These are phyloP conservation scores for Podila epigama DNA, from an alignment of 192 early-diverging fungal species.

Conservation along the genomic window DNA sequence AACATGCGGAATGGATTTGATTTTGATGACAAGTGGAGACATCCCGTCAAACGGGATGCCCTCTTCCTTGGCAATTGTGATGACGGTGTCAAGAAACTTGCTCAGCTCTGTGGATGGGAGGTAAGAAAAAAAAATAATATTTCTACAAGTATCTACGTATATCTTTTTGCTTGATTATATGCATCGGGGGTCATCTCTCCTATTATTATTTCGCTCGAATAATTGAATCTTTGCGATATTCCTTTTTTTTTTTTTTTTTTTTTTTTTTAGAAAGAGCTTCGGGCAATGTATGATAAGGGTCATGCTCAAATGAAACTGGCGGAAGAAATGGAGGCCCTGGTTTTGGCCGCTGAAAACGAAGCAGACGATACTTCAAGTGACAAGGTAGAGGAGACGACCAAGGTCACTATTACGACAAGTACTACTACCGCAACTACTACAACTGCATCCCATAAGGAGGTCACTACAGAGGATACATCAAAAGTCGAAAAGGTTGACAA, in stretches of 20 bases:
- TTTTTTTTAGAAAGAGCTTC: constrained; percentile 13
- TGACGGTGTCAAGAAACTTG: constrained; percentile 71
- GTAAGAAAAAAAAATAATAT: constrained; percentile 48
- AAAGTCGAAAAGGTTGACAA: constrained; percentile 10
- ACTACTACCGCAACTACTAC: too few species aligned
- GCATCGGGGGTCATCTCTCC: background rate
- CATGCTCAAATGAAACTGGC: constrained; percentile 27
- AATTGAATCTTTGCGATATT: background rate
- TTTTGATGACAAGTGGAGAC: constrained; percentile 70
- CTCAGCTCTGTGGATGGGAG: constrained; percentile 77
- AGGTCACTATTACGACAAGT: too few species aligned
- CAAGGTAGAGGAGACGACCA: background rate
- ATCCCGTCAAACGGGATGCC: constrained; percentile 72
- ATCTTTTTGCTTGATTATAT: background rate
- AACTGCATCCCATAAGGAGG: background rate
- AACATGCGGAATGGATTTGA: constrained; percentile 72
- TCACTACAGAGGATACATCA: background rate
- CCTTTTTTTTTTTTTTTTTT: background rate
- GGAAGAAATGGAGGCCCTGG: constrained; percentile 27
- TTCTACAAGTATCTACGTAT: too few species aligned
- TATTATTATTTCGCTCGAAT: background rate
- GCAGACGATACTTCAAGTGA: background rate
- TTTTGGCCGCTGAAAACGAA: constrained; percentile 13
- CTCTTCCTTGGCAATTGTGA: constrained; percentile 84
- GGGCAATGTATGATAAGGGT: constrained; percentile 27